Evolutionary conservation across 805 yeast species (phyloP).

Genomic region (Monosporozyma unispora): DNA sequence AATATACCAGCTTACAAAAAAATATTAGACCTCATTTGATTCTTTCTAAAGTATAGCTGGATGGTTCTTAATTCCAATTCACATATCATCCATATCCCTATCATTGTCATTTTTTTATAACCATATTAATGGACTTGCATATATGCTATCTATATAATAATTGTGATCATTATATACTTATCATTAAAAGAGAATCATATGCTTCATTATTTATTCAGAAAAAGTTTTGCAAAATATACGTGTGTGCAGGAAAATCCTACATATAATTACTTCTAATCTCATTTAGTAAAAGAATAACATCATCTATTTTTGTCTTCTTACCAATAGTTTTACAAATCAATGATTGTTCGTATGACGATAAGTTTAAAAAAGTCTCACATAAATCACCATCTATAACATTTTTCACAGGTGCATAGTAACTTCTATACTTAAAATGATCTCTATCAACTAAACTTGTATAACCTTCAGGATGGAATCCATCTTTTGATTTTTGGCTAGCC

Average conservation of each 20-base stretch:
- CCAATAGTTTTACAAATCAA: conserved; percentile 24
- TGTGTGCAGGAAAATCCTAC: conserved; percentile 4
- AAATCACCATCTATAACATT: conserved; percentile 83
- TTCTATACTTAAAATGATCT: conserved; percentile 57
- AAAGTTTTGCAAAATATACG: background rate
- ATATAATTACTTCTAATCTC: conserved; percentile 25
- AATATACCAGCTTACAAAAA: background rate
- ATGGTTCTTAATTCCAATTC: background rate
- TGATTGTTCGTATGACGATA: conserved; percentile 17
- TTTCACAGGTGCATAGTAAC: conserved; percentile 75
- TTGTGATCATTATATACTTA: conserved; percentile 1
- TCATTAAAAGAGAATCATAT: background rate
- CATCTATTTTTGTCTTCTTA: conserved; percentile 31
- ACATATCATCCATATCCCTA: background rate
- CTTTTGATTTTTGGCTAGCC: background rate
- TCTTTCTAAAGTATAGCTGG: background rate
- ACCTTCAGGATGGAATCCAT: conserved; percentile 17
- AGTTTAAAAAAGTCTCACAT: conserved; percentile 45
- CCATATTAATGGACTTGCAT: conserved; percentile 1
- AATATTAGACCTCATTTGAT: background rate
- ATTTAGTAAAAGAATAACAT: conserved; percentile 14
- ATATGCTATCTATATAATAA: background rate
- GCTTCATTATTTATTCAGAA: background rate
- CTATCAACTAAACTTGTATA: conserved; percentile 45
- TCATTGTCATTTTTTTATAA: background rate